Conservation (phyloP, 257 asterid genomes). For the Mitragyna speciosa region DNA sequence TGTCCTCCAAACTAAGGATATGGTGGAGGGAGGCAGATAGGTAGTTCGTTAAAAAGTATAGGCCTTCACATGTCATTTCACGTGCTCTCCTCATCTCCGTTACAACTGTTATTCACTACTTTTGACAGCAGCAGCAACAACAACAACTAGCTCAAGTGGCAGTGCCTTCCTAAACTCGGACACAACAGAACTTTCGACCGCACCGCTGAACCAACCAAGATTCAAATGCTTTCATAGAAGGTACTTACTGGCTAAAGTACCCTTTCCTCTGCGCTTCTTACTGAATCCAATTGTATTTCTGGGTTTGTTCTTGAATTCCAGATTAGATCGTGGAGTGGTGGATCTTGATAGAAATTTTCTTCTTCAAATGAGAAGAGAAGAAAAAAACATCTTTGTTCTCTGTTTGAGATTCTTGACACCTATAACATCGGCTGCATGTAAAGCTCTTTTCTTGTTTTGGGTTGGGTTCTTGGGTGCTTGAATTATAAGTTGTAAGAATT, state of each 20-base stretch:
- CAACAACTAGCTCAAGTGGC: neutral
- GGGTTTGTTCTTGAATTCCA: neutral
- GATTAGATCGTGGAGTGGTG: constrained; percentile 12
- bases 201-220: neutral
- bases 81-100: neutral
- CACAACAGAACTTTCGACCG: neutral
- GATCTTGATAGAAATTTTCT: neutral
- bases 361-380: neutral
- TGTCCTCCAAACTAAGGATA: too few relatives aligned
- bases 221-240: neutral
- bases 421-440: neutral
- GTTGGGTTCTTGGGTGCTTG: neutral
- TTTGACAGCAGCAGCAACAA: too few relatives aligned
- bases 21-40: neutral
- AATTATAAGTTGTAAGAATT: neutral
- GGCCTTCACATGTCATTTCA: neutral
- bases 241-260: neutral
- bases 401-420: neutral
- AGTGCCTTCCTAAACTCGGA: neutral
- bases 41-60: neutral
- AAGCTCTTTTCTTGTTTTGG: neutral
- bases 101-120: neutral
- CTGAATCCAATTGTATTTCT: neutral
- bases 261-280: neutral
- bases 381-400: neutral